A percentile compares a stretch with the other conserved stretches of the same genome.
Evolutionary conservation across 257 asterid species (phyloP).

Genomic region (Primulina tabacum): DNA sequence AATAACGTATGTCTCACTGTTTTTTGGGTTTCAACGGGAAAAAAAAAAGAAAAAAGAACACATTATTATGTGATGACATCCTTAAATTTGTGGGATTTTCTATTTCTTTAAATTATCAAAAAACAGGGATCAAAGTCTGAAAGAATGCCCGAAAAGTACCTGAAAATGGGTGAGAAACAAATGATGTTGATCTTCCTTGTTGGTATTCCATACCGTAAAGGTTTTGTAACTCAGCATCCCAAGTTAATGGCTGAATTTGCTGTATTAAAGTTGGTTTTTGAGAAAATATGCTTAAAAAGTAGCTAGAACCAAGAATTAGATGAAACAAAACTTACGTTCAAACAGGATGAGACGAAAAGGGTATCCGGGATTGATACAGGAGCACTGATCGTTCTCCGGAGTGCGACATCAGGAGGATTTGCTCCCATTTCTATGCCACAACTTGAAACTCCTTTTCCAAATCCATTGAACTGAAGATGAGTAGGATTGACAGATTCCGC

Average conservation of each 20-base stretch:
- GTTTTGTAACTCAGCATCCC: conserved; percentile 69
- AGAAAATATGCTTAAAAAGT: neutral
- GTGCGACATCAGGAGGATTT: conserved; percentile 43
- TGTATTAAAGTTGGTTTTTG: conserved; percentile 24
- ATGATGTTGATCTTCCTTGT: conserved; percentile 56
- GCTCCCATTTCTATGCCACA: conserved; percentile 42
- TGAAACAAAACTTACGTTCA: conserved; percentile 39
- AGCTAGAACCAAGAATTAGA: neutral
- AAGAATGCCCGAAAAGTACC: conserved; percentile 38
- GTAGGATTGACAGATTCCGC: conserved; percentile 40
- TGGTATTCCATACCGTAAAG: conserved; percentile 56
- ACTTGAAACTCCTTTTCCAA: conserved; percentile 37
- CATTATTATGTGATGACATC: neutral
- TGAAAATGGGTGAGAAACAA: conserved; percentile 55
- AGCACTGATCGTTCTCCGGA: conserved; percentile 56
- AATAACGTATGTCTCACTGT: neutral
- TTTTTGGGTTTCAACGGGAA: neutral
- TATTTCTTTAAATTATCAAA: conserved; percentile 16
- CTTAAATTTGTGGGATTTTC: conserved; percentile 27
- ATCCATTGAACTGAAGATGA: conserved; percentile 40
- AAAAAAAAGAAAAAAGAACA: no score
- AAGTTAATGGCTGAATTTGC: conserved; percentile 58
- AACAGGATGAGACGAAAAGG: conserved; percentile 44
- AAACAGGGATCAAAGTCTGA: conserved; percentile 18
- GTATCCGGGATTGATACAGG: conserved; percentile 51